Conservation (phyloP, 257 asterid genomes). For the Solanum ahanhuiri region DNA sequence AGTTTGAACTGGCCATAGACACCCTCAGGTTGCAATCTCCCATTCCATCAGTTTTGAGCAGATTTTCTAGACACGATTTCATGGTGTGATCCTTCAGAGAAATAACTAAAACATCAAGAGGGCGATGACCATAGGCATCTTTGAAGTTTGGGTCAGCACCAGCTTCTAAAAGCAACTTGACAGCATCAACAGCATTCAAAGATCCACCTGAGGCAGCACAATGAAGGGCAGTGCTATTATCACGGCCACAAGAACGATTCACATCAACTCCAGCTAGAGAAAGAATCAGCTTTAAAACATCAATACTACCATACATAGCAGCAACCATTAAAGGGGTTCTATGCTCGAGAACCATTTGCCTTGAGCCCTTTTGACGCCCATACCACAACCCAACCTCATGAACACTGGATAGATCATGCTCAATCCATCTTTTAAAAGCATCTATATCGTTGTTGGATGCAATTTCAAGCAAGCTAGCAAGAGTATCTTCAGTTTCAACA, state of each 20-base stretch:
- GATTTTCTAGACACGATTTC: constrained; percentile 34
- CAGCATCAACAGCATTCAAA: constrained; percentile 24
- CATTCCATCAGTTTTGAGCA: constrained; percentile 30
- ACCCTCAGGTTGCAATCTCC: constrained; percentile 24
- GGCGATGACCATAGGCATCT: constrained; percentile 50
- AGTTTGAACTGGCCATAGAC: constrained; percentile 16
- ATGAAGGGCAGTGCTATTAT: constrained; percentile 66
- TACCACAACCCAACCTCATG: constrained; percentile 74
- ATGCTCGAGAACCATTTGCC: constrained; percentile 64
- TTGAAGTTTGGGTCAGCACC: constrained; percentile 57
- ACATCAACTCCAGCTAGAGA: constrained; percentile 56
- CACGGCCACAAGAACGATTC: constrained; percentile 46
- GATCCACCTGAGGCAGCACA: constrained; percentile 86
- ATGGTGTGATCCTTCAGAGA: constrained; percentile 30
- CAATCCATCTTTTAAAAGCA: constrained; percentile 31
- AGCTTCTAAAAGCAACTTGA: constrained; percentile 47
- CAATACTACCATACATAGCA: constrained; percentile 69
- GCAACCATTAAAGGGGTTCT: constrained; percentile 90
- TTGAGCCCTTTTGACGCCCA: constrained; percentile 64
- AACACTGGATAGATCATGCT: constrained; percentile 24
- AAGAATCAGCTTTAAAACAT: constrained; percentile 41
- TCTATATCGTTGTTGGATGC: constrained; percentile 75
- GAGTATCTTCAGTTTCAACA: constrained; percentile 46
- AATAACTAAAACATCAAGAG: constrained; percentile 38
- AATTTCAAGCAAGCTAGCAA: constrained; percentile 56